phyloP scores from a whole-genome alignment of 805 yeast genomes.

The Candida parachauliodes region DNA sequence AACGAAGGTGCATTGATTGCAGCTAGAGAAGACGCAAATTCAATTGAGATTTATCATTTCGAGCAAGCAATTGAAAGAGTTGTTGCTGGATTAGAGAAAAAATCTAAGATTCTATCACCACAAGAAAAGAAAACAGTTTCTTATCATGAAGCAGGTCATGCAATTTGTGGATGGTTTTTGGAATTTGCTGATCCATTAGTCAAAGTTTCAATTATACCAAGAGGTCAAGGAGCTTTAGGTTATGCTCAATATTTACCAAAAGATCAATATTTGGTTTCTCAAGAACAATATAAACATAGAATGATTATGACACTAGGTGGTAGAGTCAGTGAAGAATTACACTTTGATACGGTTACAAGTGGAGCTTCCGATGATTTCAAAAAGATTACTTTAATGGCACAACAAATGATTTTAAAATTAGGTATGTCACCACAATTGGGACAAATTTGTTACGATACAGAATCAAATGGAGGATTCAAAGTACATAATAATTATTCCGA shows the following conservation, averaged over 20 bases:
- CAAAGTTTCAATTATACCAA: constrained; percentile 90
- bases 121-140: constrained; percentile 86
- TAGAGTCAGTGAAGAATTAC: constrained; percentile 85
- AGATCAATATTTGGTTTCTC: constrained; percentile 75
- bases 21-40: constrained; percentile 66
- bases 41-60: constrained; percentile 68
- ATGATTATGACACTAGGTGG: constrained; percentile 97
- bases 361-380: constrained; percentile 94
- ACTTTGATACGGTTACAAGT: constrained; percentile 81
- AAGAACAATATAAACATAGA: constrained; percentile 72
- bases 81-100: constrained; percentile 89
- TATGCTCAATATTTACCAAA: constrained; percentile 93
- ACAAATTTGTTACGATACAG: constrained; percentile 51
- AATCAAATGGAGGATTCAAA: constrained; percentile 45
- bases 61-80: constrained; percentile 94
- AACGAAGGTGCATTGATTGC: constrained; percentile 94
- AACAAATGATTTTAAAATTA: constrained; percentile 79
- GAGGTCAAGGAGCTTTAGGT: constrained; percentile 95
- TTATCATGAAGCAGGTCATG: constrained; percentile 96
- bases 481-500: constrained; percentile 67
- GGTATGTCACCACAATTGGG: constrained; percentile 90
- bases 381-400: constrained; percentile 85
- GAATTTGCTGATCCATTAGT: constrained; percentile 85
- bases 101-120: constrained; percentile 70
- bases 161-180: constrained; percentile 91